A percentile compares a stretch with the other conserved stretches of the same genome.
phyloP scores from a whole-genome alignment of 176 grass and related monocot genomes.

The Thinopyrum elongatum region DNA sequence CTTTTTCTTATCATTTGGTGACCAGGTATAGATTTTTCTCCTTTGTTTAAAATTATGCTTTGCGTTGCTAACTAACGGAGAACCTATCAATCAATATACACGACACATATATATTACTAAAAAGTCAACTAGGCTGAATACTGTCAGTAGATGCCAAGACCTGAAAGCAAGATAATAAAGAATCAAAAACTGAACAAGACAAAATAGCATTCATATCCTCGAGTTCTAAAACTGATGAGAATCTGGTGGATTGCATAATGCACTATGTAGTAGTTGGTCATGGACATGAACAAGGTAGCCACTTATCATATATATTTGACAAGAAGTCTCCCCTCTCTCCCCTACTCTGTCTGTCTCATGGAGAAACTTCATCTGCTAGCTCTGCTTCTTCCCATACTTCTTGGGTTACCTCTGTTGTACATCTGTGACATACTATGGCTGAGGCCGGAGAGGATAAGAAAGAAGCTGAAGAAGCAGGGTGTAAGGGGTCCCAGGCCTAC shows the following conservation, averaged over 20 bases:
- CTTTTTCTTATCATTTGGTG: neutral
- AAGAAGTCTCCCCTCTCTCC: neutral
- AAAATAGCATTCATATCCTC: neutral
- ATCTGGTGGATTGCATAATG: neutral
- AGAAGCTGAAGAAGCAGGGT: neutral
- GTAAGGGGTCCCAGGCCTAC: constrained; percentile 1
- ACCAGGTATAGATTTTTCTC: neutral
- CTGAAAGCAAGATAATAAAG: neutral
- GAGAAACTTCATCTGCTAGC: neutral
- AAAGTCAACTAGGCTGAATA: neutral
- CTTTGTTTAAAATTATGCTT: neutral
- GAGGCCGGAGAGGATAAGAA: neutral
- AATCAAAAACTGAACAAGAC: neutral
- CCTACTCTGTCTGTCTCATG: neutral
- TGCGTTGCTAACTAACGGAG: neutral
- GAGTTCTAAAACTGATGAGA: neutral
- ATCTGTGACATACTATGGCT: neutral
- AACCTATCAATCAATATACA: neutral
- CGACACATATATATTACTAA: neutral
- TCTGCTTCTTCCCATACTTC: neutral
- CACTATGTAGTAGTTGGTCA: neutral
- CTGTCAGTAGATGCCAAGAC: neutral
- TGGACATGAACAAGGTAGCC: neutral
- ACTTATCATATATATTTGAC: neutral
- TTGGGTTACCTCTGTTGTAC: neutral